Base-by-base conservation (phyloP, 148 eudicot genomes). In the Rhododendron griersonianum region DNA sequence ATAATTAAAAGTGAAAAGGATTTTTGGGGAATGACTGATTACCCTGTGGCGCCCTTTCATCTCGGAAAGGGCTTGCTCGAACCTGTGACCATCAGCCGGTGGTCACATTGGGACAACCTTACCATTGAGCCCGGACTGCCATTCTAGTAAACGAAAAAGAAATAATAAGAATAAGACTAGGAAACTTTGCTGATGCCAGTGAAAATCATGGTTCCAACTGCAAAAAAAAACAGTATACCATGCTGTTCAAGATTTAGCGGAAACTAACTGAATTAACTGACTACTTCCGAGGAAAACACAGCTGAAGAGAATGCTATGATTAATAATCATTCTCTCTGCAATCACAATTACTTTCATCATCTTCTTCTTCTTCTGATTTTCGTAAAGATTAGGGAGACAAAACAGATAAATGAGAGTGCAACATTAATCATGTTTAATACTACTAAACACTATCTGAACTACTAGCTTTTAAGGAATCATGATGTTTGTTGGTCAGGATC, bases 391-490 rank as follows among this genome's bases (percentile, higher is more conserved):
- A 65, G 15, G 48, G 21, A 19, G 44, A 76, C n/a, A 48, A 41
- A 19, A 33, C 23, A 74, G 85, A 47, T 0, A 61, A 63, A 73
- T 9, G 79, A 23, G 23, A 69, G 77, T 51, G 10, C 7, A 39
- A 37, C 33, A 39, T 39, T 81, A 45, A 15, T 28, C 5, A 65
- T 23, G 30, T 67, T 25, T 65, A 65, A 65, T 25, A 10, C 28
- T 21, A 19, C 23, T 11, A 82, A 63, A 81, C 4, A 37, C 30
- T 7, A 65, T 83, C 10, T 44, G 25, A 39, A 61, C 57, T 74
- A 61, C 57, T 74, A 44, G 63, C 63, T 80, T 65, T 16, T 80
- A 65, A 47, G n/a, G 83, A 61, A 85, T 50, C 35, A 35, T 85
- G 53, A 14, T 55, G 44, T n/a, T 85, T 78, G 53, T 81, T 51